These are phyloP conservation scores for Tulasnella sp. DNA, from an alignment of 768 basidiomycete species.

Conservation along the genomic window DNA sequence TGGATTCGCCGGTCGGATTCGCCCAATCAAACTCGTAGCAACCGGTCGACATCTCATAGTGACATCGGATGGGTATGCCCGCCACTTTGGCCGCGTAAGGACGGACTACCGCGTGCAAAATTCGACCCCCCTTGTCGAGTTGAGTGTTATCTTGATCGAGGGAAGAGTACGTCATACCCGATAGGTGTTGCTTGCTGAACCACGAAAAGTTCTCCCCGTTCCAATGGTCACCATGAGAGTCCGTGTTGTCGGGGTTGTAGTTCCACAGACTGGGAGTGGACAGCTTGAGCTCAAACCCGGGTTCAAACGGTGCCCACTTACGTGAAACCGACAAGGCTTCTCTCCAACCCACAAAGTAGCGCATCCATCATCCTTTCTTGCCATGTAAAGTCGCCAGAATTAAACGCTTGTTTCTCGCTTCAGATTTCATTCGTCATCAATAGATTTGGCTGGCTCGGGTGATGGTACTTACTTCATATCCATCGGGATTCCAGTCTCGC, in stretches of 20 bases:
- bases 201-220: slow-evolving; percentile 97
- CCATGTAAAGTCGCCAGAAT: slow-evolving; percentile 61
- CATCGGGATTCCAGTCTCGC: slow-evolving; percentile 93
- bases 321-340: slow-evolving; percentile 72
- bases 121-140: slow-evolving; percentile 71
- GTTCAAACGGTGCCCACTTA: slow-evolving; percentile 31
- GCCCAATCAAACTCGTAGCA: slow-evolving; percentile 54
- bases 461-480: slow-evolving; percentile 74
- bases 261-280: slow-evolving; percentile 63
- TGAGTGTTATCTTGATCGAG: slow-evolving; percentile 48
- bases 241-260: slow-evolving; percentile 81
- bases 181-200: slow-evolving; percentile 42
- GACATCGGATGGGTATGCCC: slow-evolving; percentile 61
- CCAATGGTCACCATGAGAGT: slow-evolving; percentile 74
- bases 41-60: slow-evolving; percentile 69
- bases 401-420: slow-evolving; percentile 61
- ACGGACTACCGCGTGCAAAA: slow-evolving; percentile 66
- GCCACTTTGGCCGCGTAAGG: slow-evolving; percentile 88
- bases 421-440: not conserved
- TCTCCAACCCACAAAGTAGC: slow-evolving; percentile 70
- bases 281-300: not conserved
- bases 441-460: not conserved
- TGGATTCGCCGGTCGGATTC: slow-evolving; percentile 24
- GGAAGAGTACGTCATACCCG: slow-evolving; percentile 3
- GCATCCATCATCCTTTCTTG: slow-evolving; percentile 93